A percentile compares a stretch with the other conserved stretches of the same genome.
Evolutionary conservation across 2,329 filamentous ascomycete genomes (phyloP).

Genomic region (Venturia aucupariae): DNA sequence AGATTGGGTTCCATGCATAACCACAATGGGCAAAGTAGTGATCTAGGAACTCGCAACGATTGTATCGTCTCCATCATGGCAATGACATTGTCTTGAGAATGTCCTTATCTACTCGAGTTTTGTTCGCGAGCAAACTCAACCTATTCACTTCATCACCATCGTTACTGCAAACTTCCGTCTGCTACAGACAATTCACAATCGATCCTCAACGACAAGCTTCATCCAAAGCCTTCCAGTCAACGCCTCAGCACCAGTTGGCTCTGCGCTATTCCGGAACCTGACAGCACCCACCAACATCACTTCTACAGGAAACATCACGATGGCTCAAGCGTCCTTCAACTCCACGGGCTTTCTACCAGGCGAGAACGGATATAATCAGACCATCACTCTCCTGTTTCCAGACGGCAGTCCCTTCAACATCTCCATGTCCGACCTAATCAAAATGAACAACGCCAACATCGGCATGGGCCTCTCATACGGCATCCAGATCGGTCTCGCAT

Average conservation of each 20-base stretch:
- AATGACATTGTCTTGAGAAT: neutral
- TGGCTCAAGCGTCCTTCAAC: neutral
- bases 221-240: neutral
- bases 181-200: neutral
- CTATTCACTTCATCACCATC: neutral
- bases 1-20: neutral
- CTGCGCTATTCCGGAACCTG: neutral
- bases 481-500: slow-evolving; percentile 58
- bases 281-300: neutral
- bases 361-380: slow-evolving; percentile 42
- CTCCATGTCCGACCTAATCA: slow-evolving; percentile 36
- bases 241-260: neutral
- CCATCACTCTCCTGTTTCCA: slow-evolving; percentile 36
- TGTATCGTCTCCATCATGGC: neutral
- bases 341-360: slow-evolving; percentile 1
- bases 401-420: slow-evolving; percentile 37
- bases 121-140: neutral
- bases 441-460: slow-evolving; percentile 38
- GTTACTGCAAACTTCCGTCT: neutral
- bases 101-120: neutral
- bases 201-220: neutral
- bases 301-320: neutral
- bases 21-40: neutral
- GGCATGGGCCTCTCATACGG: slow-evolving; percentile 55
- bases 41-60: neutral